These are phyloP conservation scores for Candida methanosorbosa DNA, from an alignment of 805 yeast species.

Conservation along the genomic window DNA sequence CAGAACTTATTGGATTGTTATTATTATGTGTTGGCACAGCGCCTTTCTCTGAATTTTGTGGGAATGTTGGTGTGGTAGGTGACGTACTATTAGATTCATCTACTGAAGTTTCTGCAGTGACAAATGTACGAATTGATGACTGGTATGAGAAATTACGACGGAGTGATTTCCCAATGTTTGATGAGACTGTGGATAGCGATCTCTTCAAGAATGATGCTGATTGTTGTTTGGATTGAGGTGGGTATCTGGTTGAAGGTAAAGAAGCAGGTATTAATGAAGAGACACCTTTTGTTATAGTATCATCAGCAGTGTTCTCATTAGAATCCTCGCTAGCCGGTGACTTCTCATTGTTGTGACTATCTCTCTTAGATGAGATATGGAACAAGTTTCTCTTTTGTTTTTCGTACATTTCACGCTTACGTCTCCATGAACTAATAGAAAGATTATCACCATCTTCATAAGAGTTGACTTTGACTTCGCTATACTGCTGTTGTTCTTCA, in stretches of 20 bases:
- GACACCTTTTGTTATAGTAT: background rate
- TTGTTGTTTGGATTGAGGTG: no score
- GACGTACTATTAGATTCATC: no score
- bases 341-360: no score
- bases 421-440: conserved; percentile 45
- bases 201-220: conserved; percentile 13
- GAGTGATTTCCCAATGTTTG: conserved; percentile 16
- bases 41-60: background rate
- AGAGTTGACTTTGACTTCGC: conserved; percentile 20
- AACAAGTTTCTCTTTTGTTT: conserved; percentile 8
- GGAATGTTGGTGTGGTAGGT: no score
- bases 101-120: conserved; percentile 16
- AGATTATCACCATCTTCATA: conserved; percentile 32
- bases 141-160: conserved; percentile 19
- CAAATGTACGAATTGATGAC: conserved; percentile 18
- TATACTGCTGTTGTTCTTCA: no score
- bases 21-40: no score
- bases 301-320: background rate
- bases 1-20: no score
- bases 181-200: conserved; percentile 21
- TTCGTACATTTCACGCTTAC: conserved; percentile 39
- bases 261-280: background rate
- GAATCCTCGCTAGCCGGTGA: no score
- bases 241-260: background rate
- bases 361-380: background rate